These are phyloP conservation scores for Lachnellula arida DNA, from an alignment of 2,329 filamentous ascomycete species.

Conservation along the genomic window DNA sequence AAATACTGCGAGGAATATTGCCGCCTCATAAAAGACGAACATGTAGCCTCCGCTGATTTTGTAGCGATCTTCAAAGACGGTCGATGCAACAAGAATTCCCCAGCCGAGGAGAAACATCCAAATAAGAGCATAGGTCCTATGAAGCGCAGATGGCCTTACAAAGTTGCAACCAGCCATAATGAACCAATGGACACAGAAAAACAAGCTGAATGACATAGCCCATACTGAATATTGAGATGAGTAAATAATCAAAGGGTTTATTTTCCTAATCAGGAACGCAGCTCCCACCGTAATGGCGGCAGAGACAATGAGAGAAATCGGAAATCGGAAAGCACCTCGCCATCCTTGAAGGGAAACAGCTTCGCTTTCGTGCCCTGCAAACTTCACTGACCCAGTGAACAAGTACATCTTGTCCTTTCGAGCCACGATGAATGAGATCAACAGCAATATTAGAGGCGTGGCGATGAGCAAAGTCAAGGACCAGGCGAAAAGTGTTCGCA, in stretches of 20 bases:
- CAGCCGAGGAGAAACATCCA: conserved; percentile 81
- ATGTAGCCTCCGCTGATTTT: conserved; percentile 74
- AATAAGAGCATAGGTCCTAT: conserved; percentile 72
- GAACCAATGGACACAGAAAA: conserved; percentile 79
- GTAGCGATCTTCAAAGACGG: conserved; percentile 71
- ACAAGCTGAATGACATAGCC: conserved; percentile 79
- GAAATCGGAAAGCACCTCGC: conserved; percentile 80
- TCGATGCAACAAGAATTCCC: conserved; percentile 64
- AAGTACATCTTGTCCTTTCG: conserved; percentile 82
- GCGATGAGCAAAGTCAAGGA: conserved; percentile 79
- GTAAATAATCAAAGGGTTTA: conserved; percentile 89
- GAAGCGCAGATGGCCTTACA: conserved; percentile 78
- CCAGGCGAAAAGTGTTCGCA: conserved; percentile 83
- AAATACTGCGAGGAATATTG: conserved; percentile 67
- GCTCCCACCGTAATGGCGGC: conserved; percentile 65
- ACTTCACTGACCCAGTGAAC: conserved; percentile 59
- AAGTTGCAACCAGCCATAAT: conserved; percentile 73
- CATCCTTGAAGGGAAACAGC: conserved; percentile 65
- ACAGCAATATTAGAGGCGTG: conserved; percentile 67
- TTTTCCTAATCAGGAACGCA: conserved; percentile 70
- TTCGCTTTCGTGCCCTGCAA: conserved; percentile 57
- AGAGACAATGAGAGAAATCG: conserved; percentile 66
- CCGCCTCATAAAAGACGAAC: conserved; percentile 73
- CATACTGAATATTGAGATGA: conserved; percentile 84
- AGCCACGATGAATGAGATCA: conserved; percentile 64